These are phyloP conservation scores for Microsporum audouinii DNA, from an alignment of 2,329 filamentous ascomycete species.

Conservation along the genomic window DNA sequence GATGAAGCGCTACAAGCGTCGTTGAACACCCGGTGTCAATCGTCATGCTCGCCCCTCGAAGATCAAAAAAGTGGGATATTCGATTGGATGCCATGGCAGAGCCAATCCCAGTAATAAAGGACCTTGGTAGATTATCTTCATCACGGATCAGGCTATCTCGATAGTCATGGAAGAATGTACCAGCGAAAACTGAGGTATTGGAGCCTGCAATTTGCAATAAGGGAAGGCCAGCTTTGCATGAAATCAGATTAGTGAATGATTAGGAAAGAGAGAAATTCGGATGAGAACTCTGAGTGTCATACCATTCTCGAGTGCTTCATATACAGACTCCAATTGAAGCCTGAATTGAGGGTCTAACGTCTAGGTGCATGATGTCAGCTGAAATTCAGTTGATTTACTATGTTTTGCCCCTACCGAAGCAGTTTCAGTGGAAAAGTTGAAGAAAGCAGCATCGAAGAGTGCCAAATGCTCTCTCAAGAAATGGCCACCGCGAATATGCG, in stretches of 20 bases:
- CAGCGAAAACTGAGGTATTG: constrained; percentile 8
- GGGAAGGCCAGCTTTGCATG: constrained; percentile 14
- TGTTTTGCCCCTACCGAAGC: neutral
- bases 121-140: constrained; percentile 11
- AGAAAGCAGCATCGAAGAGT: constrained; percentile 25
- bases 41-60: constrained; percentile 10
- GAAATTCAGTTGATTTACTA: no score
- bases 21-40: constrained; percentile 10
- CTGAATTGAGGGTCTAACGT: constrained; percentile 25
- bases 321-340: constrained; percentile 19
- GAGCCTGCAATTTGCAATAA: constrained; percentile 7
- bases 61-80: constrained; percentile 12
- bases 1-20: constrained; percentile 7
- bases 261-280: neutral
- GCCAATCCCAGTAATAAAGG: neutral
- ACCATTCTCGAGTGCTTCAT: constrained; percentile 20
- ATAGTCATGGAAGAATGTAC: constrained; percentile 7
- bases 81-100: constrained; percentile 8
- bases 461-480: constrained; percentile 16
- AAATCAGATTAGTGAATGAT: no score
- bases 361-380: no score
- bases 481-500: neutral
- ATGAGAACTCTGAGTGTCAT: neutral
- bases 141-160: constrained; percentile 15
- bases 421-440: constrained; percentile 19